Evolutionary conservation across 352 stramenopile genomes (phyloP), one percentile per base, ranked within the genome.

Genomic region (Phytophthora foliorum): DNA sequence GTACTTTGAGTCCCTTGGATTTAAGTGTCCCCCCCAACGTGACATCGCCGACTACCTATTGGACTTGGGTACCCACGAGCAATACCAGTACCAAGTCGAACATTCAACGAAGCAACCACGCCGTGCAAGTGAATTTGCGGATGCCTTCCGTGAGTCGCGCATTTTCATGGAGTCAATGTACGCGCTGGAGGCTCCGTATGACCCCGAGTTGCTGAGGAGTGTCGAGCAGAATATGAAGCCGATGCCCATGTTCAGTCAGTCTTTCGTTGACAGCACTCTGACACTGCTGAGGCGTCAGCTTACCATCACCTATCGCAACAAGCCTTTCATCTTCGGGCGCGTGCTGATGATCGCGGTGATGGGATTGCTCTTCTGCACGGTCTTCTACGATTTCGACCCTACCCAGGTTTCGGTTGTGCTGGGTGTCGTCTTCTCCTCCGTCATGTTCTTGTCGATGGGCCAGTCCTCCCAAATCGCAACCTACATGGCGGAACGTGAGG

Each of bases 391-490:
- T 13, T 62, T 85, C 16, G 72, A 77, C 22, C 63, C 72, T 16
- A 75, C 66, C 6, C 68, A 77, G 17, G 51, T 79, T 11, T 67
- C 75, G 34, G 54, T 81, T 14, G 65, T 93, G 8, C 61, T 95
- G 42, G 88, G 91, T 67, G 76, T 96, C 25, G 62, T 96, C 2
- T 97, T 96, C 67, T 81, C 89, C 29, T 80, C 72, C 39, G 77
- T 90, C 38, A 85, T 97, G 66, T 96, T 93, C 63, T 62, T 92
- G 11, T 82, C 78, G n/a, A 62, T 97, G 42, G 84, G 86, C 17
- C 77, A 82, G 21, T 90, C 90, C 41, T 57, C 86, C 6, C 78
- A 89, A 53, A 71, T 98, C 25, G 67, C 85, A 9, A 80, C 77
- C 24, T 88, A 94, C 53, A 86, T 96, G 67, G 74, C 80, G 21